Percentiles rank a stretch among this genome's conserved stretches.
Conservation (phyloP, 176 grass and related monocot species). For the Triticum monococcum region DNA sequence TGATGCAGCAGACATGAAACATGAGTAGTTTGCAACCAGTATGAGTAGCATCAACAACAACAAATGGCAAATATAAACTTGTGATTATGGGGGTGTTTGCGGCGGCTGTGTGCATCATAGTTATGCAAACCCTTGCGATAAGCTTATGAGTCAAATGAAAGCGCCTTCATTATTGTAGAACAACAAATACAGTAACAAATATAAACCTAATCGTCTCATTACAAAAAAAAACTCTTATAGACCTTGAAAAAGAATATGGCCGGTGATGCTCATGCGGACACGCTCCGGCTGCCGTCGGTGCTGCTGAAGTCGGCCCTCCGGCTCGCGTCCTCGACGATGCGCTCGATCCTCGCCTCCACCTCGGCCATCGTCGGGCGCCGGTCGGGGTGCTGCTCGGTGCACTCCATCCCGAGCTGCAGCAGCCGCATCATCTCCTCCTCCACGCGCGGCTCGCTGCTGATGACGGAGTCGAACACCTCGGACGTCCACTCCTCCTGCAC, state of each 20-base stretch:
- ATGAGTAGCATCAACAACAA: background rate
- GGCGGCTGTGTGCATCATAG: no score
- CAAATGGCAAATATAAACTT: background rate
- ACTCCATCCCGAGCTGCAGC: conserved; percentile 79
- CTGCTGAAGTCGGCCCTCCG: conserved; percentile 40
- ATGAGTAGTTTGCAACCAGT: background rate
- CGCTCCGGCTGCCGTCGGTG: conserved; percentile 40
- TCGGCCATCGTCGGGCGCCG: conserved; percentile 51
- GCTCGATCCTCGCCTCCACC: conserved; percentile 51
- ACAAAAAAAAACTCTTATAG: background rate
- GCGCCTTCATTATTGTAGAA: background rate
- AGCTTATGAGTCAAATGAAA: background rate
- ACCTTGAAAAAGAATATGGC: background rate
- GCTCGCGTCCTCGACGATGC: conserved; percentile 40
- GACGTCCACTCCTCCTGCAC: conserved; percentile 76
- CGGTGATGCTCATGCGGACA: conserved; percentile 21
- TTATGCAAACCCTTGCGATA: no score
- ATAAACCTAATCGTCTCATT: background rate
- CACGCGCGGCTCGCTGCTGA: conserved; percentile 21
- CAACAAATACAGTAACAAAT: background rate
- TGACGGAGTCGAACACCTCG: conserved; percentile 75
- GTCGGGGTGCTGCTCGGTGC: conserved; percentile 56
- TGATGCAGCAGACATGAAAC: background rate
- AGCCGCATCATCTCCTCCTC: conserved; percentile 72
- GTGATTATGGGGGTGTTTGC: no score